Base-by-base conservation (phyloP, 129 eudicot genomes). In the Rutidosis leptorrhynchoides region DNA sequence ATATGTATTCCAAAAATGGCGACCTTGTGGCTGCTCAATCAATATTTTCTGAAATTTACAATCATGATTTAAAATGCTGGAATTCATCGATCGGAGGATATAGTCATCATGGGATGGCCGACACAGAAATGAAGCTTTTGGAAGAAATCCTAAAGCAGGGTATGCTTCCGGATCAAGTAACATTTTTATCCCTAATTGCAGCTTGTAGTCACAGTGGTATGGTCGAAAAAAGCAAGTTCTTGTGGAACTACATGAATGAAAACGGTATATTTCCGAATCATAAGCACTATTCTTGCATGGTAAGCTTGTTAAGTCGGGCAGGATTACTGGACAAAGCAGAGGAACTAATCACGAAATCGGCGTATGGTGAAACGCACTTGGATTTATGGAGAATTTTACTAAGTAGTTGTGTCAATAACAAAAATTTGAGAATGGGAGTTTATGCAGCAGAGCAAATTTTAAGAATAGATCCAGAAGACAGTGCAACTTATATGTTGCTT, bases 81-180 rank as follows among this genome's bases (percentile, higher is more conserved):
- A 90, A 90, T 65, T 77, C 96, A 22, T 77, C 87, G 71, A 82
- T 90, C 20, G 83, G 85, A 7, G 96, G 86, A 27, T 90, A 82
- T n/a, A 81, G 96, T 60, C 84, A 84, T 73, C 97, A 90, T 70
- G 97, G 98, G 28, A 88, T 70, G 76, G 84, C 84, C 10, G 70
- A n/a, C n/a, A n/a, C n/a, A n/a, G n/a, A n/a, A n/a, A 67, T 4
- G 84, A 68, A 64, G 90, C 90, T 10, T 77, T 83, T 48, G 61
- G 58, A 60, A 78, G 65, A 81, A 67, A 83, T 92, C 56, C n/a
- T 77, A 53, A 78, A 64, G 63, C 77, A 17, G 3, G 80, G 83
- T 22, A 72, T 85, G 3, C 48, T 54, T 48, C 90, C 93, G 22
- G 97, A 90, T 73, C 78, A 68, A 8, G 84, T 87, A 37, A 90